Percentiles rank a stretch among this genome's conserved stretches.
Conservation (phyloP, 495 filamentous ascomycete genomes). For the Talaromyces nanjingensis region DNA sequence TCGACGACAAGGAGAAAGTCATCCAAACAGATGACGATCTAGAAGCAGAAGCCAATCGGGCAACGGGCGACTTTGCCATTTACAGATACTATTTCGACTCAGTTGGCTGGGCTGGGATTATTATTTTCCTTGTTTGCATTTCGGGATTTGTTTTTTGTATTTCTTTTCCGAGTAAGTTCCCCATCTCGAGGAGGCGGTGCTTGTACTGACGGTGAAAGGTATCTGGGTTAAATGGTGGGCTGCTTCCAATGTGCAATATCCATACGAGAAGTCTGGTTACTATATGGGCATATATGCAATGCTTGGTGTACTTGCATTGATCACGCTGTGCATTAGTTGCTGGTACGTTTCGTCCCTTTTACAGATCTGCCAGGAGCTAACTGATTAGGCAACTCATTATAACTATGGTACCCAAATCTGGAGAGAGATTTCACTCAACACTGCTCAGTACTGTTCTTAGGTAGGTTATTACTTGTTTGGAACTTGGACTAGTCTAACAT, state of each 20-base stretch:
- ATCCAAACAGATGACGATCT: constrained; percentile 19
- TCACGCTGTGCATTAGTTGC: constrained; percentile 35
- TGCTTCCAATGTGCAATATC: constrained; percentile 29
- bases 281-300: constrained; percentile 52
- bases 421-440: constrained; percentile 40
- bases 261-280: constrained; percentile 36
- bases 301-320: constrained; percentile 37
- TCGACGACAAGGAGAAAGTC: constrained; percentile 14
- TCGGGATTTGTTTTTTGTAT: constrained; percentile 38
- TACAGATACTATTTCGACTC: constrained; percentile 54
- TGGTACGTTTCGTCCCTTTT: constrained; percentile 24
- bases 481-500: neutral
- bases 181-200: neutral
- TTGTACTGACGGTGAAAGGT: constrained; percentile 16
- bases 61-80: constrained; percentile 46
- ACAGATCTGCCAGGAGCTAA: neutral
- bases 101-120: constrained; percentile 40
- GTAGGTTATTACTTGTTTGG: too few species aligned
- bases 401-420: constrained; percentile 46
- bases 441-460: constrained; percentile 42
- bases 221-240: constrained; percentile 55
- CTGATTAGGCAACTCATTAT: constrained; percentile 39
- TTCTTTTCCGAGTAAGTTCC: constrained; percentile 33
- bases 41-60: constrained; percentile 25
- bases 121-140: constrained; percentile 36